Evolutionary conservation across 164 flowering plant genomes (phyloP), one percentile per base, ranked within the genome.

Genomic region (Annona cherimola): DNA sequence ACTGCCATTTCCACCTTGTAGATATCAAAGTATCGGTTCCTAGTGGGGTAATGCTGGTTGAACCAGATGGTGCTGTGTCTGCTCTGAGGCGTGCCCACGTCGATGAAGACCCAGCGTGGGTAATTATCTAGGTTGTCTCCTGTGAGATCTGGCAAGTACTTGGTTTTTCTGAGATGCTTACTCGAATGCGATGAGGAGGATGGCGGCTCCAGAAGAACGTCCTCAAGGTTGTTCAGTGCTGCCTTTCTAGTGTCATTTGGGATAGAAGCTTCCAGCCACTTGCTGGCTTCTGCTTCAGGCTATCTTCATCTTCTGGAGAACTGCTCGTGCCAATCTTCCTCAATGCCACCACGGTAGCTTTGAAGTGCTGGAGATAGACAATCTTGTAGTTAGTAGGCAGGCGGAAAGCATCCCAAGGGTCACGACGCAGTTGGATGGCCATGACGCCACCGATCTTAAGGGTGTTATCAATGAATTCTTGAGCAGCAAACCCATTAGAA

Each of bases 121-220:
- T 90, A 91, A 46, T 70, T 80, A 40, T 83, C 87, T 0, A 92
- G 81, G 1, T 89, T 74, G 66, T 89, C 91, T 0, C 87, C 88
- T 69, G 83, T 46, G 42, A 94, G 60, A 68, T 94, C 87, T 0
- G 96, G 95, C 0, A 94, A 80, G 79, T 76, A 90, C 71, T 76
- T 88, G 68, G 86, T 87, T 54, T 77, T 67, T 77, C 84, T 86
- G 41, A 79, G 65, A 74, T 81, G 79, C 2, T 57, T 43, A 19
- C 75, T 76, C 4, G 86, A 83, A 12, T 76, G 80, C 19, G 70
- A 61, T 5, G 84, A 78, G 5, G 88, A 69, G 1, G 73, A n/a
- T 6, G 97, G 98, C 3, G 98, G 96, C 57, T 93, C 98, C 0
- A 93, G 86, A 5, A 88, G 86, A 5, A 82, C 93, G 11, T 85